Base-by-base conservation (phyloP, 2,329 filamentous ascomycete species). In the Nakataea oryzae region DNA sequence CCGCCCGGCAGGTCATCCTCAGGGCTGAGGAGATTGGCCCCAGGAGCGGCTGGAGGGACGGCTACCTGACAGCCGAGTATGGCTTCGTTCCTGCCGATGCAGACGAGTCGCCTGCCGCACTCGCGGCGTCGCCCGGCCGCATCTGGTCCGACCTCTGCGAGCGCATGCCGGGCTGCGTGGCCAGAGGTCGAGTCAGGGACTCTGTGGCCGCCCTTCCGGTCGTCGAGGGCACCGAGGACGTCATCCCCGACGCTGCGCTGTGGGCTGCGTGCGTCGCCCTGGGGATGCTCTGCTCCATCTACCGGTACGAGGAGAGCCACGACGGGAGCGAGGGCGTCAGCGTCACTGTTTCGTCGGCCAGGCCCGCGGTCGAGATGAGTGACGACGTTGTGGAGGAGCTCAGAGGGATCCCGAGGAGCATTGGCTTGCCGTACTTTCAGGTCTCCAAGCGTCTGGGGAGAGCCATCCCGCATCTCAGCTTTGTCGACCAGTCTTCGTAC, bases 111-210 rank as follows among this genome's bases (percentile, higher is more conserved):
- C 74, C 75, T 1, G 77, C 75, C 4, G 79, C 78, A 6, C 72
- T 77, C 21, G 77, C 75, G 32, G 76, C 73, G 64, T 81, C 78
- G 0, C 79, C 79, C 0, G 80, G 81, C 0, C 72, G 80, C n/a
- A 75, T 82, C 21, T 84, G 81, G 81, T 78, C 78, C 3, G 80
- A 82, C 64, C 72, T 83, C 0, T 81, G 78, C 62, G 79, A 81
- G 67, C 72, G 80, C 2, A 82, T 83, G 76, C 80, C 80, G 0
- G 81, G 80, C 0, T 80, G 78, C 57, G 75, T 80, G 1, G 75
- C 78, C 1, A 70, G 80, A 59, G 80, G 81, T 1, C 74, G 78
- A n/a, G 79, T 81, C 0, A 71, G 79, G 41, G 79, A 81, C 60
- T 78, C 79, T 0, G 72, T 82, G 1, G 78, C 77, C 2, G 74